phyloP scores from a whole-genome alignment of 176 grass and related monocot species.

The Cymbopogon citratus region DNA sequence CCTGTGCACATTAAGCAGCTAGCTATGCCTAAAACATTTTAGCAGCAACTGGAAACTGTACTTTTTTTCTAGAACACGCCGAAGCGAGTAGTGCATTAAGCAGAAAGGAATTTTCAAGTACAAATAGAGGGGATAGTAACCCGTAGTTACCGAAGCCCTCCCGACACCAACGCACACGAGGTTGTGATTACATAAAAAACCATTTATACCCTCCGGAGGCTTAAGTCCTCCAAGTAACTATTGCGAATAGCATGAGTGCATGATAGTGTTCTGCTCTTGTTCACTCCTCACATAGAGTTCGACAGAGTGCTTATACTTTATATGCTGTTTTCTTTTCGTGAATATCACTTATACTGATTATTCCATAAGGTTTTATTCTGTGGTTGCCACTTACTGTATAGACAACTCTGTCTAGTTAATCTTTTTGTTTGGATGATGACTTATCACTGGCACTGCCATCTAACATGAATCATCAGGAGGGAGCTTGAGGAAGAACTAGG shows the following conservation, averaged over 20 bases:
- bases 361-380: not conserved
- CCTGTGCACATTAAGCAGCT: not conserved
- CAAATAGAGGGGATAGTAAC: no score
- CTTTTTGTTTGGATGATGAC: not conserved
- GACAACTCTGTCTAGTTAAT: not conserved
- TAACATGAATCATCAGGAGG: constrained; percentile 56
- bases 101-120: no score
- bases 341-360: not conserved
- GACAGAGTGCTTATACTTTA: not conserved
- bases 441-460: constrained; percentile 12
- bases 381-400: not conserved
- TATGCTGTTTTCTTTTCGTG: not conserved
- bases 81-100: no score
- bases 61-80: no score
- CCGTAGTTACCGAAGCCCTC: no score
- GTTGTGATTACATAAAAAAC: no score
- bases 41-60: not conserved
- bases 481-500: constrained; percentile 90
- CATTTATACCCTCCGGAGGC: not conserved
- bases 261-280: not conserved
- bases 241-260: not conserved
- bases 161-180: no score
- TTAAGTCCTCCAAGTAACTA: not conserved
- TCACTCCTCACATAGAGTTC: not conserved
- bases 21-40: not conserved